Evolutionary conservation across 768 basidiomycete species (phyloP).

Genomic region (Mrakia blollopis): DNA sequence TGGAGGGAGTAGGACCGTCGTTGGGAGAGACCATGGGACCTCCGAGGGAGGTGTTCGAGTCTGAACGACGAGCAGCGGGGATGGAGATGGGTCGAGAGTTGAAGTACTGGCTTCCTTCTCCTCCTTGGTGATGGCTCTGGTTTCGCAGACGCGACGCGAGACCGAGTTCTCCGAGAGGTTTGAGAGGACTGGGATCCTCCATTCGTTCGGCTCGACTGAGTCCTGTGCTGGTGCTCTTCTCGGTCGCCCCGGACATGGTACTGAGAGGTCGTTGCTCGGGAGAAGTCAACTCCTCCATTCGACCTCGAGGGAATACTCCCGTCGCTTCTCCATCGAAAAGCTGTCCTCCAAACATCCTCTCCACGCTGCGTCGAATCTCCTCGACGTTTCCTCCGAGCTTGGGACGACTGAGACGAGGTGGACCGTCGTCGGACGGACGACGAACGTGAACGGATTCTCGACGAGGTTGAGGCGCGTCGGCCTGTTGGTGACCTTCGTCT

Average conservation of each 20-base stretch:
- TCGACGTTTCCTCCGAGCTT: constrained; percentile 19
- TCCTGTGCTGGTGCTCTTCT: neutral
- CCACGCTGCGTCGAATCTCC: constrained; percentile 13
- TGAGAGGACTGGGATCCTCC: constrained; percentile 7
- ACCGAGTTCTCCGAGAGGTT: neutral
- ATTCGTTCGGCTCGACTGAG: constrained; percentile 2
- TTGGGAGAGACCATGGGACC: neutral
- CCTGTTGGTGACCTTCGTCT: neutral
- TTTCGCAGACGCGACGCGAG: neutral
- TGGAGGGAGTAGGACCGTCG: neutral
- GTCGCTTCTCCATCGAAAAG: neutral
- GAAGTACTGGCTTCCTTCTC: constrained; percentile 3
- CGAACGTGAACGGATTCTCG: neutral
- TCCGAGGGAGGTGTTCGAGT: neutral
- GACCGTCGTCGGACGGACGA: neutral
- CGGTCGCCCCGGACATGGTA: neutral
- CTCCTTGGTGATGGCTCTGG: constrained; percentile 2
- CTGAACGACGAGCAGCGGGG: neutral
- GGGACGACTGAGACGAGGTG: constrained; percentile 9
- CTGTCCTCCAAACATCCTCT: constrained; percentile 21
- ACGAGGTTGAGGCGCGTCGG: neutral
- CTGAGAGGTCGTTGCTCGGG: neutral
- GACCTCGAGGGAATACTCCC: neutral
- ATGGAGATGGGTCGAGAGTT: neutral
- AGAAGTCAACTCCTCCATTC: neutral